Base-by-base conservation (phyloP, 176 grass and related monocot species). In the Neostapfia colusana region DNA sequence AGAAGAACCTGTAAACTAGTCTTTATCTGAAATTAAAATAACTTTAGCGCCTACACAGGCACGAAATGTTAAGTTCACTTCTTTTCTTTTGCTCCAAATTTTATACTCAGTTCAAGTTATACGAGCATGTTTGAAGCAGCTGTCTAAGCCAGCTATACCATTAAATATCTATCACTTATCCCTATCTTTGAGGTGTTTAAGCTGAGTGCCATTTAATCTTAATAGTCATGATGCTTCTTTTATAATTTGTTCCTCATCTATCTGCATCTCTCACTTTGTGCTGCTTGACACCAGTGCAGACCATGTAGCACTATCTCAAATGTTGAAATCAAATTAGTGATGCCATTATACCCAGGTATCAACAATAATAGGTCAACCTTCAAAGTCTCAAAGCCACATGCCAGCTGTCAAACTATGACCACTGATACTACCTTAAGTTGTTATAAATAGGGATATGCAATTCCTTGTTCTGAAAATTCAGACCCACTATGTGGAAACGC, bases 401-500 rank as follows among this genome's bases (percentile, higher is more conserved):
- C 24, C 43, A 48, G 41, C 14, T 44, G 26, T 64, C 56, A 63
- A 55, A 63, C 10, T 76, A 21, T 39, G n/a, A 31, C 44, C 5
- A 70, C 7, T 12, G 7, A 63, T 55, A 40, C 10, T 11, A 56
- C 28, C 49, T 80, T 2, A 74, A 23, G 28, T 49, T 74, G 53
- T 79, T 64, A 34, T 10, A 62, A 38, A 49, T 50, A 67, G 48
- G 31, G n/a, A 60, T 40, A 72, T 61, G 24, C 17, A 85, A 67
- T 27, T 56, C 4, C 10, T 40, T 50, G 10, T 71, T 37, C 58
- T 39, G 3, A 25, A 38, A 24, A 18, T 67, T 68, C n/a, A 10
- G 27, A 13, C 56, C 20, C 25, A 15, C 24, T 45, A 53, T 26
- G 20, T 54, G 34, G 8, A 42, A 63, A 75, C 24, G 12, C 21